Evolutionary conservation across 2,329 filamentous ascomycete species (phyloP), one percentile per base, ranked within the genome.

Genomic region (Paracoccidioides brasiliensis): DNA sequence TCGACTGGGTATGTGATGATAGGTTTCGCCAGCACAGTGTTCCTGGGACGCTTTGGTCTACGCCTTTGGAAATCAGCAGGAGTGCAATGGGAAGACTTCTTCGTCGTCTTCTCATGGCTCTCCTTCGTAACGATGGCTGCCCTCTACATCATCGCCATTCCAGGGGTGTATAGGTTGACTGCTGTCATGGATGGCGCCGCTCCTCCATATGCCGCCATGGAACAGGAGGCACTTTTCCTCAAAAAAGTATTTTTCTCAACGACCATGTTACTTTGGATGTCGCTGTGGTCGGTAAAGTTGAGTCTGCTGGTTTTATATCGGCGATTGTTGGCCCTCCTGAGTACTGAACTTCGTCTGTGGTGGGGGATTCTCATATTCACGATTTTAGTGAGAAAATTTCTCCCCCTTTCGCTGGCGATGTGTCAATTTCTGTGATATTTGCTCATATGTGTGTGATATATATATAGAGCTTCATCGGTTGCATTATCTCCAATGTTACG

Each of bases 201-300:
- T 3, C 22, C 9, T 32, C 1, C 5, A 0, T 72, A 70, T 55
- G 53, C 64, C 1, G 63, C 57, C 2, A 59, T 73, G n/a, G 41
- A 60, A 56, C 43, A 65, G 4, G 71, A 74, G 48, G 57, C 61
- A 3, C 43, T 64, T 0, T 56, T 62, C 32, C 62, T 71, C 52
- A 64, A 69, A 22, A 68, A 68, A 52, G 62, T 72, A 22, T 72
- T 74, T 59, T 72, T 72, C 28, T 12, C 8, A 15, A 30, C 49
- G 15, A 40, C 49, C 12, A 8, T 30, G 10, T 51, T 56, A 65
- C 67, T 72, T 52, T 74, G 71, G 70, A 57, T 67, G 5, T 67
- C 66, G 15, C 63, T 74, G 4, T 74, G 69, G 70, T 63, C 68
- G 40, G 67, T 72, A 53, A 74, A 75, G 57, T 65, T 72, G 28